Evolutionary conservation across 139 green algal genomes (phyloP), one percentile per base, ranked within the genome.

Genomic region (Diplosphaera chodatii): DNA sequence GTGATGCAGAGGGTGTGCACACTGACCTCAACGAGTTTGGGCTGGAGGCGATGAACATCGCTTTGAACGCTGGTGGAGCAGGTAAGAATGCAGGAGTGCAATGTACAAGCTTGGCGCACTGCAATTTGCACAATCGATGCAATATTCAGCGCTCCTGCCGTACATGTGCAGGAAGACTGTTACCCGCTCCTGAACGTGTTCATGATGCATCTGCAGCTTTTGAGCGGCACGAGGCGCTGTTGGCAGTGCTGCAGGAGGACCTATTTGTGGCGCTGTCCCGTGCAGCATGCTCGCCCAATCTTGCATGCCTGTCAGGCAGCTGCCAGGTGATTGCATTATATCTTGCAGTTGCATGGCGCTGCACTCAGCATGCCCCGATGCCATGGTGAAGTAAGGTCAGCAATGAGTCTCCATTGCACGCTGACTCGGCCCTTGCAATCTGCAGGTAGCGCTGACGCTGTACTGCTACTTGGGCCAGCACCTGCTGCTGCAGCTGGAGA

Each of bases 401-500:
- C n/a, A n/a, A n/a, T n/a, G n/a, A n/a, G n/a, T n/a, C n/a, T n/a
- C n/a, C n/a, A n/a, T n/a, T n/a, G n/a, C n/a, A n/a, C n/a, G n/a
- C n/a, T n/a, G n/a, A n/a, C n/a, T n/a, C n/a, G n/a, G n/a, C n/a
- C n/a, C n/a, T n/a, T n/a, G n/a, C n/a, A n/a, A 10, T 23, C 30
- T n/a, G n/a, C 77, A 83, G 70, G 86, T 92, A 64, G 71, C 90
- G 29, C 74, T 93, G 64, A 74, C 75, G 5, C 78, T 97, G 23
- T 97, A 94, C 75, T 76, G 85, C 4, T 82, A 91, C 71, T 82
- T 96, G 55, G 87, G 89, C 5, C 28, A 72, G 18, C 69, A 82
- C 41, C 34, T 95, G 34, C 82, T 96, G 67, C 78, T 94, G 40
- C 93, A 97, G 76, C 67, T 98, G 59, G 92, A 96, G 76, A 82